Conservation (phyloP, 768 basidiomycete species). For the Boletus subcaerulescens region DNA sequence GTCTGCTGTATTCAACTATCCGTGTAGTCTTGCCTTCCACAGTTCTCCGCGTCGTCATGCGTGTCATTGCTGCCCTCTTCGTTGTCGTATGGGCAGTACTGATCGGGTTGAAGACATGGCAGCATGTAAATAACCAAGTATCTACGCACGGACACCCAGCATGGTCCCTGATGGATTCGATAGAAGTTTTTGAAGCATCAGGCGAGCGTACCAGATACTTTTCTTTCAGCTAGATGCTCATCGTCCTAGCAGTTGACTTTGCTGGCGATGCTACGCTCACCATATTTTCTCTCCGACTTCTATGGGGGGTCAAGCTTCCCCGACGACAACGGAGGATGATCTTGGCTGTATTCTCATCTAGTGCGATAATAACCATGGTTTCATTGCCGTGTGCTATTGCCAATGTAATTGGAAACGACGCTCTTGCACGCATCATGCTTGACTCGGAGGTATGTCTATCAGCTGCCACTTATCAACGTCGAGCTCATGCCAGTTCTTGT, state of each 20-base stretch:
- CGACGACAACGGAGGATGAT: constrained; percentile 14
- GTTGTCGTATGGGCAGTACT: background rate
- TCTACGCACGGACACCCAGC: no score
- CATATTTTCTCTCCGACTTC: constrained; percentile 3
- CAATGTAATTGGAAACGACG: background rate
- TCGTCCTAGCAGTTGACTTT: background rate
- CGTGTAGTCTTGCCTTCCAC: constrained; percentile 7
- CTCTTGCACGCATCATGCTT: background rate
- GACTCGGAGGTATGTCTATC: background rate
- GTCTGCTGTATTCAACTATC: constrained; percentile 11
- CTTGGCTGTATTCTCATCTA: constrained; percentile 8
- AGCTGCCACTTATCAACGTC: background rate
- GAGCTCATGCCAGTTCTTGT: background rate
- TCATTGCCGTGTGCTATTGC: constrained; percentile 1
- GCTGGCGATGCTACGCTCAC: constrained; percentile 4
- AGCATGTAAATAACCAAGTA: background rate
- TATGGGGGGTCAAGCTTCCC: constrained; percentile 16
- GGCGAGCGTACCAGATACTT: background rate
- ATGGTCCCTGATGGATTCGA: background rate
- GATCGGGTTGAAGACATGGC: background rate
- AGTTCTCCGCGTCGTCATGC: background rate
- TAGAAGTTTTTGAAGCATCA: constrained; percentile 4
- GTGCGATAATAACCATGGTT: background rate
- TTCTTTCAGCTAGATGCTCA: background rate
- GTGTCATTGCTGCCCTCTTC: constrained; percentile 3